Base-by-base conservation (phyloP, 495 filamentous ascomycete genomes). In the Bathelium albidoporum region DNA sequence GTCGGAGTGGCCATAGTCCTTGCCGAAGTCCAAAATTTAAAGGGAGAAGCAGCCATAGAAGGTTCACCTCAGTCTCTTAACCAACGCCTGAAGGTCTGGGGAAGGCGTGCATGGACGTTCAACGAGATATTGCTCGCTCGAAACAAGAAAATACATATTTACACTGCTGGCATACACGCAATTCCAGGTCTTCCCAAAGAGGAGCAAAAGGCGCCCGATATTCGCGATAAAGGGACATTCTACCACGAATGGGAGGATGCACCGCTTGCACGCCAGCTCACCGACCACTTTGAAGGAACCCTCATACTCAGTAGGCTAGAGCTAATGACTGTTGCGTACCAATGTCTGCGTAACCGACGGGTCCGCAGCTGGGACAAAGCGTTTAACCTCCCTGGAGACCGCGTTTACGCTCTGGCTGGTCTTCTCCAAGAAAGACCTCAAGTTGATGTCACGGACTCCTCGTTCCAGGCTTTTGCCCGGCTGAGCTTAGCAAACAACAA, bases 391-490 rank as follows among this genome's bases (percentile, higher is more conserved):
- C 16, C 20, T 0, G 78, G 73, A 2, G 80, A 82, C 58, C 68
- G 73, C 12, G 65, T 73, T 16, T 82, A 81, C 62, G 78, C 76
- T 4, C 64, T 82, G 10, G 80, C 78, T 76, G 75, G 77, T 2
- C 73, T 81, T 20, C 68, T 79, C 5, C 69, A 73, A 24, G 62
- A 71, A 20, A 68, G 79, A 12, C 77, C 74, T 0, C 49, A 63
- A 22, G 69, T 73, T 28, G 72, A 71, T 59, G 65, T 53, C 22
- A 70, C 68, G 9, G 80, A 82, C 59, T 71, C 66, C 1, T 63
- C 55, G 2, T 81, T 80, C 66, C 76, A 81, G 66, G 77, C 77
- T 18, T 76, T 81, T 32, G 77, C 80, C 22, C 68, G 76, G 52
- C 71, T 80, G 10, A 78, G 76, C 24, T 70, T 80, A 0, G 72